A percentile compares a stretch with the other conserved stretches of the same genome.
Conservation (phyloP, 2,329 filamentous ascomycete genomes). For the Geosmithia flava region DNA sequence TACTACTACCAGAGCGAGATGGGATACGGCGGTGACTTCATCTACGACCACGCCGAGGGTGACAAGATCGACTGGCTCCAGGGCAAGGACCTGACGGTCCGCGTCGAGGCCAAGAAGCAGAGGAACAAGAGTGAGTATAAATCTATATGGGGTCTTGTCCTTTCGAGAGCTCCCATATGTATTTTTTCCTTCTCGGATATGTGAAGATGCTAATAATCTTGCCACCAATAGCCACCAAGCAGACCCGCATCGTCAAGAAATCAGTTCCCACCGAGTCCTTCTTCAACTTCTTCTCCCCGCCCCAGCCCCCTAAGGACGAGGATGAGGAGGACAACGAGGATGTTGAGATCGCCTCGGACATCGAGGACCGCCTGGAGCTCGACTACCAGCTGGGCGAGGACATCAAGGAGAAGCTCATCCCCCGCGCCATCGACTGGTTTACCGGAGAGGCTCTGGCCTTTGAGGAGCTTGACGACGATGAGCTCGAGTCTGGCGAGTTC, state of each 20-base stretch:
- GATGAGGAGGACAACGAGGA: constrained; percentile 49
- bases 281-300: constrained; percentile 98
- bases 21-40: constrained; percentile 97
- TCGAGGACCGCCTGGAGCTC: constrained; percentile 93
- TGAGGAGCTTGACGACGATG: constrained; percentile 79
- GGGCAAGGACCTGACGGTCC: constrained; percentile 85
- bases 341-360: constrained; percentile 71
- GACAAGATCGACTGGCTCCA: constrained; percentile 97
- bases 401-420: constrained; percentile 99
- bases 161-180: constrained; percentile 26
- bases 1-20: constrained; percentile 99
- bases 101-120: constrained; percentile 98
- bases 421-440: constrained; percentile 98
- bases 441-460: constrained; percentile 95
- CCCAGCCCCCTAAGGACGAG: constrained; percentile 68
- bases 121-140: constrained; percentile 82
- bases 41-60: constrained; percentile 97
- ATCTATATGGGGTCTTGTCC: too few species aligned
- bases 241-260: constrained; percentile 98
- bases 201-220: not conserved
- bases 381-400: constrained; percentile 99
- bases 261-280: constrained; percentile 98
- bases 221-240: constrained; percentile 63
- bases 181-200: not conserved
- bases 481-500: constrained; percentile 69